These are phyloP conservation scores for Nigrospora osmanthi DNA, from an alignment of 2,329 filamentous ascomycete species.

Conservation along the genomic window DNA sequence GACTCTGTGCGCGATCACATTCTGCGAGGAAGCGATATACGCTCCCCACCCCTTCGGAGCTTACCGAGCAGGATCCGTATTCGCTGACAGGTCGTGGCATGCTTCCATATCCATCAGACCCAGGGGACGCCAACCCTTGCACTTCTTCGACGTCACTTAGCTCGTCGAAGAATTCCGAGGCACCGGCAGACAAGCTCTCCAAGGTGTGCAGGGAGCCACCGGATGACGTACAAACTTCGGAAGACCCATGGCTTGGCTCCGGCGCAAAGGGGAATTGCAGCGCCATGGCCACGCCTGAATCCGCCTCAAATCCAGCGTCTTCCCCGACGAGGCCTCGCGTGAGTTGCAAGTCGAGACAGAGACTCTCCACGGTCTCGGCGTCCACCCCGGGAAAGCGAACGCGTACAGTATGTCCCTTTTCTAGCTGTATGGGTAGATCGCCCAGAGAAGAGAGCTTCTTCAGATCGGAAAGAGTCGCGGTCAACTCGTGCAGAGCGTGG, in stretches of 20 bases:
- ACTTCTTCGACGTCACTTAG: slow-evolving; percentile 33
- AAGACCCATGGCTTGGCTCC: slow-evolving; percentile 19
- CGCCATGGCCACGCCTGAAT: slow-evolving; percentile 63
- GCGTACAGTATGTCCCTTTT: slow-evolving; percentile 59
- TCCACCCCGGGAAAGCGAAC: slow-evolving; percentile 91
- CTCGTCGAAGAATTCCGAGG: slow-evolving; percentile 30
- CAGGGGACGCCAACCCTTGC: slow-evolving; percentile 39
- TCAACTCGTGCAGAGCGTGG: slow-evolving; percentile 75
- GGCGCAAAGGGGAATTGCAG: slow-evolving; percentile 84
- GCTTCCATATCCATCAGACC: slow-evolving; percentile 37
- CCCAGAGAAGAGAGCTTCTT: slow-evolving; percentile 69
- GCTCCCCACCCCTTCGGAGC: slow-evolving; percentile 48
- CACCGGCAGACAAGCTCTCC: slow-evolving; percentile 11
- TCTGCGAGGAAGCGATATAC: slow-evolving; percentile 52
- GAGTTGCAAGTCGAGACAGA: slow-evolving; percentile 85
- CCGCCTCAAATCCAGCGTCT: slow-evolving; percentile 64
- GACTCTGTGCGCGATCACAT: slow-evolving; percentile 35
- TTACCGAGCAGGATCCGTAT: slow-evolving; percentile 34
- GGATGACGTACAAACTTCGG: slow-evolving; percentile 32
- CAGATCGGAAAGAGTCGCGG: slow-evolving; percentile 72
- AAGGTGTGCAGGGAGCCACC: slow-evolving; percentile 39
- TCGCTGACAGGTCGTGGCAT: slow-evolving; percentile 39
- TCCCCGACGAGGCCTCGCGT: slow-evolving; percentile 71
- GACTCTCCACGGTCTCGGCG: slow-evolving; percentile 66
- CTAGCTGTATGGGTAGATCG: slow-evolving; percentile 73